These are phyloP conservation scores for Trichosporon inkin DNA, from an alignment of 1,284 basidiomycete genomes.

Conservation along the genomic window DNA sequence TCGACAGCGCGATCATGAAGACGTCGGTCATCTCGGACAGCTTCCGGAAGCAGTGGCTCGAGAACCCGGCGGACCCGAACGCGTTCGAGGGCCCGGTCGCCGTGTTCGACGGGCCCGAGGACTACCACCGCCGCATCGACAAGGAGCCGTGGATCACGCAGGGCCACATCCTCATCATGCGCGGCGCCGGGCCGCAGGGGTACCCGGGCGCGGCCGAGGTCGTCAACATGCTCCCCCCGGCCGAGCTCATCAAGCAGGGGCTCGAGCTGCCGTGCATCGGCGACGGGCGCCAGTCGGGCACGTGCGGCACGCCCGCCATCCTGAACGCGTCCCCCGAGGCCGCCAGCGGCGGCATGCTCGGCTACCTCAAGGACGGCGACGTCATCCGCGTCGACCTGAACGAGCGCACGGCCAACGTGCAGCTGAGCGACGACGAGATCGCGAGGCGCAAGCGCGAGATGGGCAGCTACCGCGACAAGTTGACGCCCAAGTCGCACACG, in stretches of 20 bases:
- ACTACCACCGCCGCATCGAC: conserved; percentile 47
- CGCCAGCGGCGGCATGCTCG: conserved; percentile 45
- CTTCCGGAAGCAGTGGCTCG: conserved; percentile 45
- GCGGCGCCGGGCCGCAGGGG: conserved; percentile 47
- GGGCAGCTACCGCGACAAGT: conserved; percentile 28
- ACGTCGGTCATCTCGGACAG: conserved; percentile 46
- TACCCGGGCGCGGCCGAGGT: conserved; percentile 49
- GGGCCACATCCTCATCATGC: conserved; percentile 46
- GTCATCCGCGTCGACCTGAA: conserved; percentile 45
- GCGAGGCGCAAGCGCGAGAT: conserved; percentile 38
- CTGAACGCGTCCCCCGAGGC: conserved; percentile 50
- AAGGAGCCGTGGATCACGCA: conserved; percentile 28
- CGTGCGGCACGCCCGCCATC: conserved; percentile 48
- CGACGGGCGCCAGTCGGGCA: conserved; percentile 49
- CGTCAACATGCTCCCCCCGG: conserved; percentile 51
- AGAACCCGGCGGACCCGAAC: conserved; percentile 46
- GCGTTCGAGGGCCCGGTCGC: conserved; percentile 50
- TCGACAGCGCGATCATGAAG: conserved; percentile 52
- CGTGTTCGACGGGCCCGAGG: conserved; percentile 50
- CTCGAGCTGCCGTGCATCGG: conserved; percentile 50
- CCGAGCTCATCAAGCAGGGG: conserved; percentile 46
- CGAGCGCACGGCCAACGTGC: conserved; percentile 41
- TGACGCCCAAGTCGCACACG: conserved; percentile 41
- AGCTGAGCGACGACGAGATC: conserved; percentile 37
- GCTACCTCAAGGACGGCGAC: conserved; percentile 47